Conservation (phyloP, 306 rosid species). For the Boehmeria nivea region DNA sequence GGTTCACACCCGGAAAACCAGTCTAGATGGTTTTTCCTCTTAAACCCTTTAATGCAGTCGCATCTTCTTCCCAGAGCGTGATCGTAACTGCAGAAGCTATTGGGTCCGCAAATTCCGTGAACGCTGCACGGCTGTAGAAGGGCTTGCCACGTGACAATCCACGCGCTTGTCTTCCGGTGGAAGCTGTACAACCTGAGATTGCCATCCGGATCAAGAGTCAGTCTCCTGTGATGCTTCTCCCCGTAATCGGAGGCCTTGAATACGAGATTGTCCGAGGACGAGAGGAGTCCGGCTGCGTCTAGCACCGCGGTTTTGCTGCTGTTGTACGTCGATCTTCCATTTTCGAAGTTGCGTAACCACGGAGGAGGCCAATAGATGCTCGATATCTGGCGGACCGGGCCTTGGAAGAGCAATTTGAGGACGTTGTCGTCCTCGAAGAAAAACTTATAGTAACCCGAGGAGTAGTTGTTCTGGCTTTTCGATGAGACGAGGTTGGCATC, state of each 20-base stretch:
- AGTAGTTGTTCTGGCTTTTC: conserved; percentile 37
- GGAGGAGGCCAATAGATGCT: conserved; percentile 45
- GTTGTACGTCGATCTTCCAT: conserved; percentile 24
- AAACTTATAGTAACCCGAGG: conserved; percentile 41
- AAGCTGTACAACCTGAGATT: conserved; percentile 35
- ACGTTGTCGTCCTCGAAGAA: conserved; percentile 34
- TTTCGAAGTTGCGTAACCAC: conserved; percentile 17
- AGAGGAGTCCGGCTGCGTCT: conserved; percentile 29
- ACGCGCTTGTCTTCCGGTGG: background rate
- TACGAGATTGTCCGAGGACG: conserved; percentile 29
- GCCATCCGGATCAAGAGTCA: conserved; percentile 33
- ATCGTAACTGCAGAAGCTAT: conserved; percentile 9
- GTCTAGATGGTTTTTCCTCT: background rate
- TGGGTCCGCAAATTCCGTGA: conserved; percentile 31
- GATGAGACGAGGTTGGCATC: conserved; percentile 31
- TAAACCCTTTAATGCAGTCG: conserved; percentile 12
- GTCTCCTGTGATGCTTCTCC: conserved; percentile 12
- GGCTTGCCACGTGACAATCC: conserved; percentile 47
- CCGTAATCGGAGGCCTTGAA: conserved; percentile 24
- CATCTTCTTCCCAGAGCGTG: background rate
- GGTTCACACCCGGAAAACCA: conserved; percentile 33
- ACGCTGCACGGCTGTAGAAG: conserved; percentile 20
- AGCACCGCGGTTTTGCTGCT: conserved; percentile 31
- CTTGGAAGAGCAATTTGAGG: conserved; percentile 33
- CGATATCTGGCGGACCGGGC: conserved; percentile 28